A percentile compares a stretch with the other conserved stretches of the same genome.
phyloP scores from a whole-genome alignment of 371 early-diverging fungal genomes.

The Saksenaea vasiformis region DNA sequence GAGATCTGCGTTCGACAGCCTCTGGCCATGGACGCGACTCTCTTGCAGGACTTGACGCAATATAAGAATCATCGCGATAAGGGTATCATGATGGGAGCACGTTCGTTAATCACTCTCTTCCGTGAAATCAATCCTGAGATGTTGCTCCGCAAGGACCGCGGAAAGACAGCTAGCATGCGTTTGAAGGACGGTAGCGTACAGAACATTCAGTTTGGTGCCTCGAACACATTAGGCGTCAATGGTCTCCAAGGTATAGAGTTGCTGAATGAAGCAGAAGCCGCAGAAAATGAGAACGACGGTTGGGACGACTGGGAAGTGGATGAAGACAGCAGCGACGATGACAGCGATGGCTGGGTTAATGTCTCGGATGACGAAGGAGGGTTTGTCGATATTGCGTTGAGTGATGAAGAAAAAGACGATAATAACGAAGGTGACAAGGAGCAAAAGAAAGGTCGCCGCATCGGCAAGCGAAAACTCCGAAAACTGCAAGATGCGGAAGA shows the following conservation, averaged over 20 bases:
- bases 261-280: constrained; percentile 43
- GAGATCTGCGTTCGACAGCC: constrained; percentile 92
- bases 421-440: constrained; percentile 15
- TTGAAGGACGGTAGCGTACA: constrained; percentile 67
- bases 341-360: constrained; percentile 49
- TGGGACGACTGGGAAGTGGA: constrained; percentile 68
- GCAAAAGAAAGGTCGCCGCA: constrained; percentile 26
- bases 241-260: constrained; percentile 83
- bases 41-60: constrained; percentile 86
- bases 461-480: constrained; percentile 51
- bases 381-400: constrained; percentile 40
- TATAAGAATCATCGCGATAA: constrained; percentile 93
- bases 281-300: constrained; percentile 56
- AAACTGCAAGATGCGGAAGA: constrained; percentile 49
- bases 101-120: constrained; percentile 87
- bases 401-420: constrained; percentile 41
- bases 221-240: constrained; percentile 51
- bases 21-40: constrained; percentile 83
- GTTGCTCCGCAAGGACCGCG: constrained; percentile 89
- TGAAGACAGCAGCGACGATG: constrained; percentile 52
- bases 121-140: constrained; percentile 93
- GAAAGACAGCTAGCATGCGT: constrained; percentile 76
- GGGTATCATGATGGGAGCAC: constrained; percentile 88
- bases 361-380: constrained; percentile 52
- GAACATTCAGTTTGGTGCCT: constrained; percentile 69